Evolutionary conservation across 78 protist species (phyloP), one percentile per base, ranked within the genome.

Genomic region (Dictyostelium brefeldianum): DNA sequence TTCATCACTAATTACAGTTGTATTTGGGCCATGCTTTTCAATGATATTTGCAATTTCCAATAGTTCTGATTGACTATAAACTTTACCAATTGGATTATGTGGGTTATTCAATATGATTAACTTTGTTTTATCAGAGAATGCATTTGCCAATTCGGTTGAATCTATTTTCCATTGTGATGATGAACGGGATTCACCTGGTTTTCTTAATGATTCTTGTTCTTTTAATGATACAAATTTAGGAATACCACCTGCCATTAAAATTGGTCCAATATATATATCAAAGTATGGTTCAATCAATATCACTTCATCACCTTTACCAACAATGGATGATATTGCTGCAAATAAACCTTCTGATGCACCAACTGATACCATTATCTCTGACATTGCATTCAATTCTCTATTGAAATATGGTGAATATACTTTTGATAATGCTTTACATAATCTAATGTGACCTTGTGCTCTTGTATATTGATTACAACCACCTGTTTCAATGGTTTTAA

Each of bases 271-370:
- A 67, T 96, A 96, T 2, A 92, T 83, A 46, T 97, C 98, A 83
- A 89, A 98, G 64, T 80, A 97, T 15, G 99, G 99, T 71, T 98
- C 98, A 17, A 98, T 83, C n/a, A 91, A 14, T 12, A 98, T 54
- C 57, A 97, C 98, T 62, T 98, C 98, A 15, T 98, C 99, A 10
- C 98, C 98, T 14, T 87, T 89, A 3, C 67, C 29, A 7, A 97
- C 81, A 10, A 94, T 50, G 0, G 98, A 74, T 62, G 84, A 84
- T 5, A 96, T 71, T 10, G 97, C 29, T 7, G 80, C 82, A 48
- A 73, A 91, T 29, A 91, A 14, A 17, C 74, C 96, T 62, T 89
- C 96, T 7, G 97, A 81, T 14, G 97, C 97, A 51, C 97, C 97
- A 3, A 87, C 83, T 6, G 77, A 65, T 15, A 71, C 77, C 46